These are phyloP conservation scores for Monosporascus sp. DNA, from an alignment of 2,329 filamentous ascomycete species.

Conservation along the genomic window DNA sequence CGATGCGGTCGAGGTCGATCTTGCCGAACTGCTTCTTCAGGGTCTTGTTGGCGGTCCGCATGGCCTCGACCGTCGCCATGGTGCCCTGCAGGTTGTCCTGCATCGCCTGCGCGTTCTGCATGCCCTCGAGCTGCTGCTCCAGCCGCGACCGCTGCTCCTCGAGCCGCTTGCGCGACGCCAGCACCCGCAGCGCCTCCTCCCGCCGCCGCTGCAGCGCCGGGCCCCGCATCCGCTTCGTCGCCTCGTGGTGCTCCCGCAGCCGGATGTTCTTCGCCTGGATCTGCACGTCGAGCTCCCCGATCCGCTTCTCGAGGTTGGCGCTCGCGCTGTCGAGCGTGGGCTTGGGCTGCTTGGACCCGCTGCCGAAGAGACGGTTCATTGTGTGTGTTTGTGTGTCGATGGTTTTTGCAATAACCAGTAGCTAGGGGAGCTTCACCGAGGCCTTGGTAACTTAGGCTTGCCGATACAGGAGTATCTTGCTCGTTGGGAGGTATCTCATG, in stretches of 20 bases:
- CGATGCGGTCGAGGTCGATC: constrained; percentile 95
- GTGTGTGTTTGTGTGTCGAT: constrained; percentile 19
- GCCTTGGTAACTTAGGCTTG: no score
- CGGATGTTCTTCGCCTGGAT: constrained; percentile 89
- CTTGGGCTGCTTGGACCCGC: constrained; percentile 81
- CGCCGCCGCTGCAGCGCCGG: constrained; percentile 90
- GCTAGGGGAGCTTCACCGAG: no score
- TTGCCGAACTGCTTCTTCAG: constrained; percentile 93
- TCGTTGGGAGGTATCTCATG: no score
- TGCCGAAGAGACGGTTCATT: constrained; percentile 96
- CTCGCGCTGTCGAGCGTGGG: constrained; percentile 73
- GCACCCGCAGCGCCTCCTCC: constrained; percentile 88
- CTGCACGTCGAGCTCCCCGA: constrained; percentile 80
- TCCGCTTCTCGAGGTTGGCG: constrained; percentile 63
- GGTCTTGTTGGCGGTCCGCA: constrained; percentile 94
- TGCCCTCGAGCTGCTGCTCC: constrained; percentile 94
- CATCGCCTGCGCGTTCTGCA: constrained; percentile 98
- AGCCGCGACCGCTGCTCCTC: constrained; percentile 92
- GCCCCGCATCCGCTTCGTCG: constrained; percentile 87
- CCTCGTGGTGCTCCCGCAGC: constrained; percentile 79
- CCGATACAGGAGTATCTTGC: no score
- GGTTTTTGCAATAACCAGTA: no score
- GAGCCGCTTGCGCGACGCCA: constrained; percentile 91
- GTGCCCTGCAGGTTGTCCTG: constrained; percentile 98
- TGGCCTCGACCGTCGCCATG: constrained; percentile 95